phyloP scores from a whole-genome alignment of 768 basidiomycete genomes.

The Naematelia aurantialba region DNA sequence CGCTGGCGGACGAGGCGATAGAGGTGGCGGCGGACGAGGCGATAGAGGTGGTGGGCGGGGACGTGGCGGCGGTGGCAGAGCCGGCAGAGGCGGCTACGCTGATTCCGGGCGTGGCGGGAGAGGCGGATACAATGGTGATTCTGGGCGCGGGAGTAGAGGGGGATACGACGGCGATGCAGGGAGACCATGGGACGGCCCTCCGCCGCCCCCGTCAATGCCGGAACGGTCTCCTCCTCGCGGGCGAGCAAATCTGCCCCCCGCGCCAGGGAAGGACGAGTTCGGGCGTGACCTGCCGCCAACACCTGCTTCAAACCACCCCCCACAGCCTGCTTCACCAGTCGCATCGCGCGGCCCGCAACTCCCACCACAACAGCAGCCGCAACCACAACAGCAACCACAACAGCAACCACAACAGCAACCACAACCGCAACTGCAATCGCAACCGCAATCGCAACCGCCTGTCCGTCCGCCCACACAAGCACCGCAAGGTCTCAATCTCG shows the following conservation, averaged over 20 bases:
- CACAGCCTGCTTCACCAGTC: neutral
- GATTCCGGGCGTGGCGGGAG: slow-evolving; percentile 6
- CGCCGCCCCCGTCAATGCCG: neutral
- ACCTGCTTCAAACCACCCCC: neutral
- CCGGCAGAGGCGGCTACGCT: neutral
- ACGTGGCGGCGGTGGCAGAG: slow-evolving; percentile 1
- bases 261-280: slow-evolving; percentile 26
- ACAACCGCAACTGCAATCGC: no score
- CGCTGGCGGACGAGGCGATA: slow-evolving; percentile 12
- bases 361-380: neutral
- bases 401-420: neutral
- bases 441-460: neutral
- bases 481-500: neutral
- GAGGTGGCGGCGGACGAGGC: slow-evolving; percentile 12
- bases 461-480: neutral
- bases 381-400: neutral
- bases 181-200: neutral
- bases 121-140: slow-evolving; percentile 4
- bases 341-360: neutral
- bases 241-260: neutral
- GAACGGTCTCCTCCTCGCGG: neutral
- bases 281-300: slow-evolving; percentile 20
- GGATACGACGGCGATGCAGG: neutral
- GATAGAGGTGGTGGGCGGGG: neutral
- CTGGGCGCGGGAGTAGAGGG: slow-evolving; percentile 12